phyloP scores from a whole-genome alignment of 1,284 basidiomycete genomes.

The Ustilago tritici region DNA sequence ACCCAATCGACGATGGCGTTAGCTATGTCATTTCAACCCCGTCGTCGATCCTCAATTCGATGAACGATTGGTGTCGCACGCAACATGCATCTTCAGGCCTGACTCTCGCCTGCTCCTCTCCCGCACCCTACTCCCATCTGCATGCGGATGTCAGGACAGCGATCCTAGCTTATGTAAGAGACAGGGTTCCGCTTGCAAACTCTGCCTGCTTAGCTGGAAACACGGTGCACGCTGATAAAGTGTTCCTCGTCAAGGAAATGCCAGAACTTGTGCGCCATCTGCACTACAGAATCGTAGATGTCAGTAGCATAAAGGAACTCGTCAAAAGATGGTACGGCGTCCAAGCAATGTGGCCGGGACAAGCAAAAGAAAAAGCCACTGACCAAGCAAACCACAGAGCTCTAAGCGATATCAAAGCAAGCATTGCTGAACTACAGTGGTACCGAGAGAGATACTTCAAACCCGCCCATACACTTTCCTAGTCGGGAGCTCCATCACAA shows the following conservation, averaged over 20 bases:
- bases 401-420: constrained; percentile 80
- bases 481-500: too few relatives aligned
- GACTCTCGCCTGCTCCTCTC: constrained; percentile 47
- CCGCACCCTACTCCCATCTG: constrained; percentile 43
- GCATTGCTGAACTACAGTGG: constrained; percentile 75
- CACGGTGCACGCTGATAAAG: constrained; percentile 81
- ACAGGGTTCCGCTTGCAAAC: constrained; percentile 71
- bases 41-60: neutral
- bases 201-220: constrained; percentile 81
- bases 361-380: neutral
- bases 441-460: constrained; percentile 59
- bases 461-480: neutral
- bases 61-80: constrained; percentile 27
- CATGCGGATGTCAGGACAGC: constrained; percentile 70
- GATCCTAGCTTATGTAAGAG: constrained; percentile 71
- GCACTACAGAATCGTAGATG: constrained; percentile 74
- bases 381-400: constrained; percentile 73
- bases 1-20: constrained; percentile 79
- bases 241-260: constrained; percentile 81
- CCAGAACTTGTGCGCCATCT: constrained; percentile 73
- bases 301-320: constrained; percentile 80
- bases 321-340: constrained; percentile 80
- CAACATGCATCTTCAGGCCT: constrained; percentile 58
- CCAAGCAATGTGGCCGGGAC: constrained; percentile 34
- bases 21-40: constrained; percentile 75